Evolutionary conservation across 441 rosid species (phyloP), one percentile per base, ranked within the genome.

Genomic region (Adansonia grandidieri): DNA sequence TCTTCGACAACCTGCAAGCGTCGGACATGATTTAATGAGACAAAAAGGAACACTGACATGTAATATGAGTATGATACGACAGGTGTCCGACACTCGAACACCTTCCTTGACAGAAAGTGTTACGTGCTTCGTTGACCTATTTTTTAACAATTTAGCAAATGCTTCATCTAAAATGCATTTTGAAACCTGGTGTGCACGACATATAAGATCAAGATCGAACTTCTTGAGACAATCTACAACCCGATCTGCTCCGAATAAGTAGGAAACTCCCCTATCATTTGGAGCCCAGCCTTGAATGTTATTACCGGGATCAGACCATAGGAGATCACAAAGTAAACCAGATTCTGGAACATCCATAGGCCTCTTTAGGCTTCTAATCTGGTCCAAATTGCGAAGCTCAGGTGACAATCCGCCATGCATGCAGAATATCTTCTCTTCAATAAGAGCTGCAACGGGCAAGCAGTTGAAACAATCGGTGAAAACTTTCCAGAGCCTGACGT

Each of bases 331-430:
- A 0, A 90, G 91, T 74, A 90, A 79, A 47, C 92, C 94, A 7
- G 73, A 80, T 9, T 85, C 90, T n/a, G 92, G 92, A 22, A 90
- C 86, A 80, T 90, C 90, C 0, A 85, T 79, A 2, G 94, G 94
- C 72, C 92, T 86, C 17, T 80, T 85, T 73, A 90, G 78, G 70
- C 82, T 86, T 47, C 87, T 82, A 24, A 89, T 89, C 81, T 87
- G 91, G 76, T 88, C 84, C 80, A 90, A 83, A 64, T 73, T 84
- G 78, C 15, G 76, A 66, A 89, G 82, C 14, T 87, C 91, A 1
- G 94, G 94, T 8, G 92, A 90, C 62, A 90, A 85, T 17, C 94
- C 92, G 50, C 91, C 92, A 22, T 89, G 94, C 92, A 89, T 89
- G 74, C 94, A 90, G 69, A 87, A 80, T 73, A 90, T 90, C 83